Evolutionary conservation across 2,329 filamentous ascomycete genomes (phyloP), one percentile per base, ranked within the genome.

Genomic region (Chrysoporthe puriensis): DNA sequence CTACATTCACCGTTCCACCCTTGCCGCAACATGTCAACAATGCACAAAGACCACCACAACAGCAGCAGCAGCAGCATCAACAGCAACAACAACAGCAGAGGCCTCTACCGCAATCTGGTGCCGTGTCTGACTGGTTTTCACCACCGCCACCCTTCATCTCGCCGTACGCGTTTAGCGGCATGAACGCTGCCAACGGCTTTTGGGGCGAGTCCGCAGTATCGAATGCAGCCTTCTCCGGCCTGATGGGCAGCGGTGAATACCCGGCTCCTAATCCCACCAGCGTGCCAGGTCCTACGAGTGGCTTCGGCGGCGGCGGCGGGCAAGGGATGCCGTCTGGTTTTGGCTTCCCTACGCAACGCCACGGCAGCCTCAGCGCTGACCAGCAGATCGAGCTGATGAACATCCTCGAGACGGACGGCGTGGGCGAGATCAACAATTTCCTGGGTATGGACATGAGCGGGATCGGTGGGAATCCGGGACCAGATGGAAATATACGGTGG

Each of bases 321-420:
- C 68, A 71, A 16, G 72, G 69, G 18, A 70, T 70, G 60, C 69
- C 66, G 14, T 60, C 63, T 67, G 32, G 66, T 9, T 71, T 72
- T 13, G 75, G 73, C 18, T 80, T 77, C 69, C 74, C 77, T 3
- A 77, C 80, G 36, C 85, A 86, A 75, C 86, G 84, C 68, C 88
- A 88, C 73, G 93, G 89, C 71, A 91, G 85, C 68, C 81, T 96
- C 43, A 94, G 89, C 68, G 90, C 94, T 71, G 87, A 93, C 74
- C 92, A 96, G 78, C 93, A 96, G 78, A 80, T 90, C 70, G 92
- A 97, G 80, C 82, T 97, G 48, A 93, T 96, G 91, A 88, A 90
- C 66, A 89, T 89, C 61, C 84, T 97, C 44, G 91, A 96, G 77
- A 91, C 82, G 72, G 86, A 90, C 71, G 88, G 88, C 0, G 80